Conservation (phyloP, 305 asterid genomes). For the Petunia hybrid region DNA sequence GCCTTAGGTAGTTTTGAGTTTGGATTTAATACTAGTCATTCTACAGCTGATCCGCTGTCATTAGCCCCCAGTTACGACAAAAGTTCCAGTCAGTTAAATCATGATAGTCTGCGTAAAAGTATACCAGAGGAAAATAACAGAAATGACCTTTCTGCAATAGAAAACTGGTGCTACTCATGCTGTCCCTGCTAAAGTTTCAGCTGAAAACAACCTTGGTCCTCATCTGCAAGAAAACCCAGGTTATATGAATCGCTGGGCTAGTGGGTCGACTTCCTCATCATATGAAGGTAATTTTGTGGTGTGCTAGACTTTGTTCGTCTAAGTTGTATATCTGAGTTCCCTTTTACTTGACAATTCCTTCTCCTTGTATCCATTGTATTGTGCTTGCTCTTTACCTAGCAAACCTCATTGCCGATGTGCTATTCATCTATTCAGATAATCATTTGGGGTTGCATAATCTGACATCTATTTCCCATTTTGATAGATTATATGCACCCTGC, state of each 20-base stretch:
- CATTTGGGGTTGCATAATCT: slow-evolving; percentile 27
- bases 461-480: slow-evolving; percentile 35
- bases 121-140: slow-evolving; percentile 41
- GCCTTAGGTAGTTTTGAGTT: slow-evolving; percentile 49
- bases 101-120: slow-evolving; percentile 43
- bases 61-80: slow-evolving; percentile 44
- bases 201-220: slow-evolving; percentile 49
- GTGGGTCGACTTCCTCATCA: slow-evolving; percentile 50
- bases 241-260: slow-evolving; percentile 49
- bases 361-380: slow-evolving; percentile 32
- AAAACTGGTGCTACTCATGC: slow-evolving; percentile 50
- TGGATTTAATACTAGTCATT: slow-evolving; percentile 43
- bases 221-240: slow-evolving; percentile 48
- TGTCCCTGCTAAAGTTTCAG: slow-evolving; percentile 47
- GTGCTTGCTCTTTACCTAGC: background rate
- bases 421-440: slow-evolving; percentile 7
- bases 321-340: no score
- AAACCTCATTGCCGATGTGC: background rate
- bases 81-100: slow-evolving; percentile 45
- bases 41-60: slow-evolving; percentile 42
- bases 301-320: background rate
- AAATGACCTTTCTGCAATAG: slow-evolving; percentile 48
- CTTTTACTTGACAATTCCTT: slow-evolving; percentile 30
- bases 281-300: slow-evolving; percentile 61
- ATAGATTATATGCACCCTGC: slow-evolving; percentile 52